phyloP scores from a whole-genome alignment of 768 basidiomycete species.

The Mycena filopes region DNA sequence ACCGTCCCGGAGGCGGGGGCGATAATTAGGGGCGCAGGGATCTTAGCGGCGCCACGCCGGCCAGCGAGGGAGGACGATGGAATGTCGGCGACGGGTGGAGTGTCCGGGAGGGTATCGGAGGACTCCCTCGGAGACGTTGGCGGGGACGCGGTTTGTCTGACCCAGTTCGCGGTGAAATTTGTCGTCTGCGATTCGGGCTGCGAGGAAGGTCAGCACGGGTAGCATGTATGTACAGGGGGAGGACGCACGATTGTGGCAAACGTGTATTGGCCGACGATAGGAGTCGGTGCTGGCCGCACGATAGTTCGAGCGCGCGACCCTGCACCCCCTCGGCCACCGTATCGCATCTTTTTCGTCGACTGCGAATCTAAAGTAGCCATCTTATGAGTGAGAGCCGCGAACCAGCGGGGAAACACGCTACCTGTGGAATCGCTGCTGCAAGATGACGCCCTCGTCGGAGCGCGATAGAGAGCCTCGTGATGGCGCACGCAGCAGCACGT shows the following conservation, averaged over 20 bases:
- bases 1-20: background rate
- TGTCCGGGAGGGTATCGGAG: background rate
- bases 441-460: background rate
- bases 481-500: background rate
- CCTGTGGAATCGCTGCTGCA: background rate
- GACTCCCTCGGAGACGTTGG: background rate
- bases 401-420: no score
- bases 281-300: background rate
- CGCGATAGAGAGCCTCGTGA: background rate
- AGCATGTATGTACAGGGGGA: background rate
- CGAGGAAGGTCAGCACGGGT: background rate
- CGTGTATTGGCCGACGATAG: background rate
- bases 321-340: constrained; percentile 20
- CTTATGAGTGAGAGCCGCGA: background rate
- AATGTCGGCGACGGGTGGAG: background rate
- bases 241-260: background rate
- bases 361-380: background rate
- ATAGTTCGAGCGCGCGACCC: constrained; percentile 8
- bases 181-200: constrained; percentile 14
- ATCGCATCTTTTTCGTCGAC: constrained; percentile 11
- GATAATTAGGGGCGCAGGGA: constrained; percentile 7
- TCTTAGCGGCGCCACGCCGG: constrained; percentile 9
- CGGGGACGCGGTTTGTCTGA: background rate
- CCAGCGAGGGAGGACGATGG: background rate
- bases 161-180: constrained; percentile 6